Conservation (phyloP, 2,329 filamentous ascomycete species). For the Alternaria triticimaculans region DNA sequence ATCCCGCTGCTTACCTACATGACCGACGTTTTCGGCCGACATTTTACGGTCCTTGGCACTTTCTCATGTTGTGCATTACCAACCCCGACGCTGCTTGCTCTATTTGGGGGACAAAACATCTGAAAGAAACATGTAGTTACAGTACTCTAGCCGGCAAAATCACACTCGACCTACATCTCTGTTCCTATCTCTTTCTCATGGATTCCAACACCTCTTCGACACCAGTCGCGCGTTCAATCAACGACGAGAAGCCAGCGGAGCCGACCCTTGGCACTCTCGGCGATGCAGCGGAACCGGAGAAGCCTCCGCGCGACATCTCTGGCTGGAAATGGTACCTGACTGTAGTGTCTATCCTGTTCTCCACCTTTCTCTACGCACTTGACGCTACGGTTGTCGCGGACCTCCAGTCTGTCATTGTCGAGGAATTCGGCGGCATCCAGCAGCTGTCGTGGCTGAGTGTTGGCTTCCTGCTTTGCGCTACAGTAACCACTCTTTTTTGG, state of each 20-base stretch:
- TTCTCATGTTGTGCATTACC: neutral
- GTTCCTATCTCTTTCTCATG: neutral
- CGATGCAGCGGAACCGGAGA: neutral
- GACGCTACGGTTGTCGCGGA: constrained; percentile 41
- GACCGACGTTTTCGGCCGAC: neutral
- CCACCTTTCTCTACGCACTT: constrained; percentile 34
- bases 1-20: neutral
- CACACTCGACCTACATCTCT: neutral
- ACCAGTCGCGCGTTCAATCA: neutral
- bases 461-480: constrained; percentile 6
- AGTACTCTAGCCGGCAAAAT: neutral
- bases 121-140: neutral
- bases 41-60: neutral
- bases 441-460: constrained; percentile 25
- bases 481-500: neutral
- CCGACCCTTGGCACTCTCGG: neutral
- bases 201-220: neutral
- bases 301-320: neutral
- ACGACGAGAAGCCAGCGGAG: neutral
- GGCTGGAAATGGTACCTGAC: constrained; percentile 10
- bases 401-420: constrained; percentile 21
- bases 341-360: neutral
- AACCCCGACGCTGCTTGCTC: neutral
- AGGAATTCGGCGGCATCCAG: constrained; percentile 15
- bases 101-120: neutral